Base-by-base conservation (phyloP, 768 basidiomycete genomes). In the Postia placenta region DNA sequence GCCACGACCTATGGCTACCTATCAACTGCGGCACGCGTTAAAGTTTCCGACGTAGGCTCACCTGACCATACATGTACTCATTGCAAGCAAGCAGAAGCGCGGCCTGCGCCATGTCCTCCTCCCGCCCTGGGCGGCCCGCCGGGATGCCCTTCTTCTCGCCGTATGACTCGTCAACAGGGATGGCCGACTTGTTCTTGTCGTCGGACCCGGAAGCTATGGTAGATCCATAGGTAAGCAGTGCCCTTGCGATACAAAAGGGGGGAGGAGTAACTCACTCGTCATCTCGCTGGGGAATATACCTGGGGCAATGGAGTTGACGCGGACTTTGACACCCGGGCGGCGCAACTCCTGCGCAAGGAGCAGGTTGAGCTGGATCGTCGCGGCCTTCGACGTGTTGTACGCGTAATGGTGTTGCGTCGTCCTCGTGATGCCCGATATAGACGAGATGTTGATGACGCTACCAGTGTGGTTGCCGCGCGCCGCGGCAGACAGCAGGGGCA, bases 321-420 rank as follows among this genome's bases (percentile, higher is more conserved):
- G 58, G 20, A 71, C 58, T 15, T 59, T 58, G n/a, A 68, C 58
- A 0, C 57, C 61, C 5, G 56, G 41, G 19, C 61, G 56, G 19
- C 58, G 56, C 39, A 71, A 56, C 50, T 71, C 70, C 41, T 64
- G 60, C 5, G 70, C 69, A 15, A 73, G 63, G 37, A 67, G 56
- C 15, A 48, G 62, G 45, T 49, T 69, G 11, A 71, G 58, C 12
- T 69, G 68, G 27, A 67, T 66, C 1, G 64, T 54, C 14, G 67
- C 70, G 0, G 64, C 63, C 62, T 74, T 76, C 2, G 68, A 65
- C 2, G 67, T 63, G 50, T 74, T 76, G 59, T 76, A 75, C 53
- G 64, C 64, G 65, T 72, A 70, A 47, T 75, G 73, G 44, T 67
- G 56, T 57, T 76, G 74, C 5, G 64, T 54, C 5, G 66, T 69